Evolutionary conservation across 768 basidiomycete genomes (phyloP).

Genomic region (Lepiota subincarnata): DNA sequence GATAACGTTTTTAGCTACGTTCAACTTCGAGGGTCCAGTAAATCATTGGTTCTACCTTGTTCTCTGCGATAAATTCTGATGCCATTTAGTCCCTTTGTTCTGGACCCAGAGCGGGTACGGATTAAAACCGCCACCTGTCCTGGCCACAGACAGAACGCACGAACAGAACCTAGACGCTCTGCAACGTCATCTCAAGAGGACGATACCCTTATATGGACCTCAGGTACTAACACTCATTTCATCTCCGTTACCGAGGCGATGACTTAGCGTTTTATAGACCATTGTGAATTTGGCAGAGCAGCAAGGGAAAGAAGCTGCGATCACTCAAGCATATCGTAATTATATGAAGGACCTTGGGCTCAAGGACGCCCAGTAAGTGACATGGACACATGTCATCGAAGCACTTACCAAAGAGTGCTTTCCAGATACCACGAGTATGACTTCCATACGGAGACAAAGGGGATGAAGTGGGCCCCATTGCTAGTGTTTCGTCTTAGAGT

Average conservation of each 20-base stretch:
- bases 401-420: constrained; percentile 6
- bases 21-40: constrained; percentile 90
- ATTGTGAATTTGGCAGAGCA: constrained; percentile 90
- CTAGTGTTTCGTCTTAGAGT: background rate
- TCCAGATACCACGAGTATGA: constrained; percentile 80
- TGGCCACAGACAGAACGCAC: constrained; percentile 69
- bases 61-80: constrained; percentile 13
- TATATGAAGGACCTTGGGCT: constrained; percentile 53
- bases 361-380: constrained; percentile 53
- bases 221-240: constrained; percentile 44
- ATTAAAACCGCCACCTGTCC: constrained; percentile 81
- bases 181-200: constrained; percentile 67
- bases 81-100: constrained; percentile 74
- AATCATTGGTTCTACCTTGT: constrained; percentile 23
- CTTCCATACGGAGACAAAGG: constrained; percentile 89
- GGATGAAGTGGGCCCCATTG: constrained; percentile 72
- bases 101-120: constrained; percentile 90
- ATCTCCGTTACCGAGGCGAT: background rate
- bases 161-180: constrained; percentile 69
- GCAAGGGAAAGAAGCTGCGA: constrained; percentile 77
- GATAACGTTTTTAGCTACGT: constrained; percentile 84
- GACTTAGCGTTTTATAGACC: constrained; percentile 40
- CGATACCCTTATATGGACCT: constrained; percentile 67
- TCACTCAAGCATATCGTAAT: constrained; percentile 76
- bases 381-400: background rate